A percentile compares a stretch with the other conserved stretches of the same genome.
Evolutionary conservation across 2,329 filamentous ascomycete genomes (phyloP).

Genomic region (Tolypocladium album): DNA sequence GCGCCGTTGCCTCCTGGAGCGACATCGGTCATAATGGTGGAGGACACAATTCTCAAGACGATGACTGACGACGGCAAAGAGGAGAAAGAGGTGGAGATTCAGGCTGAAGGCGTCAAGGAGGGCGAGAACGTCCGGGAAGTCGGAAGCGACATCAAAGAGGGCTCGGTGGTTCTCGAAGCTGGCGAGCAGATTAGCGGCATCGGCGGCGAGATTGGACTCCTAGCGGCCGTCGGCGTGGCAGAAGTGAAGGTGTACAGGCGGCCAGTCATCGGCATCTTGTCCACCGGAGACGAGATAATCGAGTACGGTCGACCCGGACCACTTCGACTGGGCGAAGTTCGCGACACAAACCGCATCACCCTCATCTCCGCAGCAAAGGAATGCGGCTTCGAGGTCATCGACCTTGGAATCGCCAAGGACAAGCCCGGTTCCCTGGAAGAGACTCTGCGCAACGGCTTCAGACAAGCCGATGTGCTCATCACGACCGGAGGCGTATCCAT

Average conservation of each 20-base stretch:
- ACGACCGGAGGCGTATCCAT: slow-evolving; percentile 94
- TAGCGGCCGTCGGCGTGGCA: slow-evolving; percentile 71
- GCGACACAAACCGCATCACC: slow-evolving; percentile 86
- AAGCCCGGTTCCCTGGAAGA: slow-evolving; percentile 64
- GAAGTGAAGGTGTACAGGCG: slow-evolving; percentile 63
- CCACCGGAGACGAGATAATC: slow-evolving; percentile 91
- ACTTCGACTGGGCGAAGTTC: slow-evolving; percentile 70
- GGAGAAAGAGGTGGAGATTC: slow-evolving; percentile 79
- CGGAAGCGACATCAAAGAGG: slow-evolving; percentile 72
- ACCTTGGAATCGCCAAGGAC: slow-evolving; percentile 78
- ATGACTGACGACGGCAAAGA: slow-evolving; percentile 72
- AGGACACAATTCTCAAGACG: slow-evolving; percentile 72
- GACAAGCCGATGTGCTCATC: slow-evolving; percentile 69
- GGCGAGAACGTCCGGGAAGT: slow-evolving; percentile 88
- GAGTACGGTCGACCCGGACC: slow-evolving; percentile 53
- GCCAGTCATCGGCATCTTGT: slow-evolving; percentile 76
- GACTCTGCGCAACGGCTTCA: slow-evolving; percentile 63
- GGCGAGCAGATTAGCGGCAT: slow-evolving; percentile 78
- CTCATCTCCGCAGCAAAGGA: slow-evolving; percentile 66
- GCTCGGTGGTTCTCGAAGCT: slow-evolving; percentile 58
- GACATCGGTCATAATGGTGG: slow-evolving; percentile 84
- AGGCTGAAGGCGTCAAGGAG: slow-evolving; percentile 61
- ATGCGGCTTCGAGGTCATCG: slow-evolving; percentile 68
- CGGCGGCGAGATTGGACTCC: slow-evolving; percentile 82
- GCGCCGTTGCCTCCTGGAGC: slow-evolving; percentile 82